Evolutionary conservation across 352 stramenopile species (phyloP), one percentile per base, ranked within the genome.

Genomic region (Phytophthora niederhauseri): DNA sequence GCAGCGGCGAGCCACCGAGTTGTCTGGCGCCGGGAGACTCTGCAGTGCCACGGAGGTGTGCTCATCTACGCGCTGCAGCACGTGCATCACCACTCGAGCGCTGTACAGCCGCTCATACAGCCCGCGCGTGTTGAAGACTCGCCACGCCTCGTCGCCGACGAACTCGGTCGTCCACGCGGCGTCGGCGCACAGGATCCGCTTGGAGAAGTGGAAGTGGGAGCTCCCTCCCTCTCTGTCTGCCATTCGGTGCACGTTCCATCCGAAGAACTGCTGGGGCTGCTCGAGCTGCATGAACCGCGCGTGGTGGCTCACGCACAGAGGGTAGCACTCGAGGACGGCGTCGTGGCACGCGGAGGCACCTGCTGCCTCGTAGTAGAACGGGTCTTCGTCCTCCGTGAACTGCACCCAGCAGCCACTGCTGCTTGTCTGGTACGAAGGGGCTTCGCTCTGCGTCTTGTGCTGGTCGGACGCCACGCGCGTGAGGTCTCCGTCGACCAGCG

Each of bases 161-260:
- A 61, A 46, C 9, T 72, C 4, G 0, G 52, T 45, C 46, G 66
- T 31, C n/a, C 46, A 38, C 14, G 45, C 43, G 20, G 59, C 62
- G 28, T 66, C 53, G 30, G 19, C 41, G 34, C 38, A 65, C n/a
- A 59, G 15, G 15, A 78, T 53, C 19, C 59, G 59, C 55, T 81
- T 80, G 12, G 64, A 74, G 11, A 83, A 77, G 54, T 81, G 76
- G 51, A 79, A 83, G 31, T 75, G 70, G 36, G 68, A 62, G 7
- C 65, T 26, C 3, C 61, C 41, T 4, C 59, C 64, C 24, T 55
- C 52, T 4, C 61, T 64, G 24, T 55, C 52, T 6, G 43, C 57
- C 11, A 57, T 51, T 14, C 64, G 61, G 49, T 70, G 65, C 24
- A 73, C 64, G 17, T 20, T 61, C 72, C 72, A 83, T 19, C 76